Base-by-base conservation (phyloP, 2,329 filamentous ascomycete species). In the Botrytis porri region DNA sequence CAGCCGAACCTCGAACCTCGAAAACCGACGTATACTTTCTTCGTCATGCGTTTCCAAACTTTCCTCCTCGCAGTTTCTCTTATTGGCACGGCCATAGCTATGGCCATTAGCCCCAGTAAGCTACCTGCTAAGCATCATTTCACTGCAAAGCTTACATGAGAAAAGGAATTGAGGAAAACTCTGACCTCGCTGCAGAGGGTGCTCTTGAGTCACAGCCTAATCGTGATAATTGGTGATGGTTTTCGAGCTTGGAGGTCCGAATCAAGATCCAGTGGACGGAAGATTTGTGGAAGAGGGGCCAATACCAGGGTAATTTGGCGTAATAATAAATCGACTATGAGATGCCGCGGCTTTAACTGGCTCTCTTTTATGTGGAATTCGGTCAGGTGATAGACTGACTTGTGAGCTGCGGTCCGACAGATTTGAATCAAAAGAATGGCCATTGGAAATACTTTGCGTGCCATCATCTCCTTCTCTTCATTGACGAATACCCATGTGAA, bases 51-150 rank as follows among this genome's bases (percentile, higher is more conserved):
- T 32, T 35, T 67, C 37, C 64, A 25, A 41, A 29, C 3, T 35
- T n/a, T 57, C 8, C 64, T 67, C 64, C 45, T 67, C 25, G 48
- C 48, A 57, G 16, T 67, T 39, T 67, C 35, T 67, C 8, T 67
- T 22, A 57, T 67, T n/a, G 25, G 29, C 20, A 37, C 5, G 10
- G n/a, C 29, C 25, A 57, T 39, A 14, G 35, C 45, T 39, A 32
- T 57, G 18, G 48, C 10, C 25, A 54, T 67, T 41, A 22, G 45
- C 10, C 48, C 48, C 25, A 67, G 64, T 67, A 54, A 67, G 64
- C 45, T 22, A 57, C 25, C 32, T 3, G 41, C 16, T 7, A 37
- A 14, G 32, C 45, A 9, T 29, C 5, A 29, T 22, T 41, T 20
- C 12, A 54, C 39, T 32, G n/a, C 7, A 57, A 54, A 39, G 20